Base-by-base conservation (phyloP, 1,284 basidiomycete species). In the Afroboletus lepidellus region DNA sequence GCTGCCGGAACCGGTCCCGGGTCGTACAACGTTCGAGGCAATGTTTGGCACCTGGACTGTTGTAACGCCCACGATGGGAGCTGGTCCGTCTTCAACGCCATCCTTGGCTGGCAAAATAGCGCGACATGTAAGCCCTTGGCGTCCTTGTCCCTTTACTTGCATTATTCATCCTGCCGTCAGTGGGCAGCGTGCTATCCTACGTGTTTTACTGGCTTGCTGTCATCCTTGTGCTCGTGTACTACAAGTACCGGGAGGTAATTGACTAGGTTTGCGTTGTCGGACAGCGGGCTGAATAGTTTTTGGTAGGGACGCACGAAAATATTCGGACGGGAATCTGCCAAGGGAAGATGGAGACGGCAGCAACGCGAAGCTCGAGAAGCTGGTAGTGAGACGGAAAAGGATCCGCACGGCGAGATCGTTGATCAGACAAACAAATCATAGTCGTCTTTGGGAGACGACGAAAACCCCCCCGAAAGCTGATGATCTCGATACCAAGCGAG, bases 21-120 rank as follows among this genome's bases (percentile, higher is more conserved):
- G 4, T 84, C 85, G 5, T 96, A 82, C 76, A 73, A 82, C 57
- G 88, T 94, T 11, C 78, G 78, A 52, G 87, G 87, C 13, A 91
- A 81, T 63, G 89, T 96, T 6, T 95, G 92, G 92, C 87, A 93
- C 67, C 75, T 95, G 47, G 72, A 89, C 54, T 94, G 91, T 72
- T 94, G 92, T 67, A 85, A 83, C 70, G 83, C 91, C 0, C 79
- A 85, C 48, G 74, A 75, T 60, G 75, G 70, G 42, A 82, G 85
- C 8, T 92, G 89, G 89, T 73, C 76, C n/a, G 78, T 92, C 58
- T 91, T 92, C 68, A 74, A 75, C 43, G 84, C 84, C 27, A 75
- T 90, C 59, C 78, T 92, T 60, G 89, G 89, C 2, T 91, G 88
- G 89, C 79, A 80, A 50, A 90, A 90, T 63, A 83, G 71, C 51